phyloP scores from a whole-genome alignment of 164 flowering plant genomes.

The Tetrastigma voinierianum region DNA sequence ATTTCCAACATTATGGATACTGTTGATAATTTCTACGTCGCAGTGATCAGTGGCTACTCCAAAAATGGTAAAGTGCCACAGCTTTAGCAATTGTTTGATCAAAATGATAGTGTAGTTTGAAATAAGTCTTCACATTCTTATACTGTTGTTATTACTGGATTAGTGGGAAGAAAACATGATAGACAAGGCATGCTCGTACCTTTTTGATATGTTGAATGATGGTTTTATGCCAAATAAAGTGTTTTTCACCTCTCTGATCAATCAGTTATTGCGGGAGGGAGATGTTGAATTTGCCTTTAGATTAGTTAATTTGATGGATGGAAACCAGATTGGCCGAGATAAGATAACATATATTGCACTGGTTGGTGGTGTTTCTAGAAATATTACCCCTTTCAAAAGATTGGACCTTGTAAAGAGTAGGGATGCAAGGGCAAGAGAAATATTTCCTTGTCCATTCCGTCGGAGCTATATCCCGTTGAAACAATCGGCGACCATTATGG shows the following conservation, averaged over 20 bases:
- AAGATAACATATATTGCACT: slow-evolving; percentile 36
- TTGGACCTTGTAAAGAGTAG: slow-evolving; percentile 8
- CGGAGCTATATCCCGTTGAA: no score
- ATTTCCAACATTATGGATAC: no score
- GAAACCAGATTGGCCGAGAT: slow-evolving; percentile 37
- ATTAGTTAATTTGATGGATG: slow-evolving; percentile 50
- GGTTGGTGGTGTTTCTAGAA: slow-evolving; percentile 47
- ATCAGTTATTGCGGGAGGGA: slow-evolving; percentile 52
- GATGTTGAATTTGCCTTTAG: slow-evolving; percentile 46
- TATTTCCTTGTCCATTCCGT: slow-evolving; percentile 33
- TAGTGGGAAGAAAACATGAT: slow-evolving; percentile 53
- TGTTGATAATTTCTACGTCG: slow-evolving; percentile 45
- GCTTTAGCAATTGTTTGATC: slow-evolving; percentile 46
- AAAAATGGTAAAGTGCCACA: slow-evolving; percentile 43
- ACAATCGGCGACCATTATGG: no score
- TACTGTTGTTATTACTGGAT: slow-evolving; percentile 56
- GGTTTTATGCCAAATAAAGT: slow-evolving; percentile 50
- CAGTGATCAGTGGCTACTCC: slow-evolving; percentile 63
- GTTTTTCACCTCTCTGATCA: slow-evolving; percentile 56
- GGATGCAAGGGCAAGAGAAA: slow-evolving; percentile 25
- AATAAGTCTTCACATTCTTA: slow-evolving; percentile 48
- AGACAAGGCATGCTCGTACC: slow-evolving; percentile 44
- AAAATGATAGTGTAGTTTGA: slow-evolving; percentile 37
- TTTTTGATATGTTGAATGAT: slow-evolving; percentile 50
- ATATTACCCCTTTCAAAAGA: slow-evolving; percentile 19